Evolutionary conservation across 2,329 filamentous ascomycete species (phyloP), one percentile per base, ranked within the genome.

Genomic region (Rhynchosporium graminicola): DNA sequence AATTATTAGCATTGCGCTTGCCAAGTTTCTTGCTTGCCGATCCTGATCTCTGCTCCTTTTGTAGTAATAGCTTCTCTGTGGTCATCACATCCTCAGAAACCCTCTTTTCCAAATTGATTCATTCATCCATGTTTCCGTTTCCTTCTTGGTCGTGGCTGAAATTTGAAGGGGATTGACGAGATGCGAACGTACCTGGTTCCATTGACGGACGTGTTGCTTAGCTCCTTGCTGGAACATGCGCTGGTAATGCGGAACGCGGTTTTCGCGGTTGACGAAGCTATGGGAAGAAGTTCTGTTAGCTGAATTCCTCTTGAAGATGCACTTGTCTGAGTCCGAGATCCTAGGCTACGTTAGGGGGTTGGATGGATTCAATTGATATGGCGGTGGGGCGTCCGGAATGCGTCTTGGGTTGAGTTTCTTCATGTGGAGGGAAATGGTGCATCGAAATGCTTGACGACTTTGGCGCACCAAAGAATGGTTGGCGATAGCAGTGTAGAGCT

Each of bases 211-310:
- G 76, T 87, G 84, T 67, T 80, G 78, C 73, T 84, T 85, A 77
- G 89, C 89, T 71, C 90, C 87, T 69, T 83, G 80, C 80, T 92
- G 90, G 82, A 91, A 92, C 71, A 85, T 78, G 74, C 84, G 82
- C 83, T 94, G 90, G 80, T 89, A 83, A 75, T 89, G 73, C 62
- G 89, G 88, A 73, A 93, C 90, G 74, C 83, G 84, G 85, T 94
- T 94, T 76, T 84, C 83, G 77, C 87, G 87, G 83, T 90, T 81
- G 80, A 92, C 69, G 75, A 87, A 73, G 70, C 76, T 77, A 55
- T 62, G 10, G 0, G 6, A n/a, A 59, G 60, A n/a, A 3, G 20
- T 45, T 20, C 20, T 31, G 56, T 73, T 69, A 73, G 70, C 68
- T 48, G 20, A 20, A 45, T 57, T 59, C 46, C 33, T 60, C 51